A percentile compares a stretch with the other conserved stretches of the same genome.
Conservation (phyloP, 2,329 filamentous ascomycete species). For the Nigrospora oryzae region DNA sequence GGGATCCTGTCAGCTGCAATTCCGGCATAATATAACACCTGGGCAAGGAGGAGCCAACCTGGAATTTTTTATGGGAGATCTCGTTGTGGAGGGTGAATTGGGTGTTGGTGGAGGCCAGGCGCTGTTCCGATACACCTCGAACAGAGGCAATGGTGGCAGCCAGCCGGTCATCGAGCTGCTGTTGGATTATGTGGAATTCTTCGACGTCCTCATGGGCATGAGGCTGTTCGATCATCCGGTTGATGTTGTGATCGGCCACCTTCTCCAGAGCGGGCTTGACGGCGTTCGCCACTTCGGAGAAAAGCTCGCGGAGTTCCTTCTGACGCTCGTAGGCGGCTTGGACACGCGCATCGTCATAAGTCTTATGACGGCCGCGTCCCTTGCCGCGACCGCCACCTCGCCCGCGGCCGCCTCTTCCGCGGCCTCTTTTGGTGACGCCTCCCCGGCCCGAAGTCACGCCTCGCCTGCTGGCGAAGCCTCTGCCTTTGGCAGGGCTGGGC, state of each 20-base stretch:
- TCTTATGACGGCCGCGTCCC: constrained; percentile 41
- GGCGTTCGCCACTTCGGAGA: constrained; percentile 51
- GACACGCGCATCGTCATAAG: constrained; percentile 42
- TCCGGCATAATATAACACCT: constrained; percentile 11
- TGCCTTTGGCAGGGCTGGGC: constrained; percentile 19
- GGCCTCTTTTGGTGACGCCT: constrained; percentile 14
- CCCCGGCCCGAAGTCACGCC: constrained; percentile 2
- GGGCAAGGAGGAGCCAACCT: constrained; percentile 24
- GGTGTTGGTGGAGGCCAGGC: constrained; percentile 1
- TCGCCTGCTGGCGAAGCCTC: constrained; percentile 18
- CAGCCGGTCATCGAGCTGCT: constrained; percentile 40
- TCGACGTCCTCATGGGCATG: constrained; percentile 42
- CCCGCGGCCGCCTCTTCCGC: constrained; percentile 12
- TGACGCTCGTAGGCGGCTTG: constrained; percentile 56
- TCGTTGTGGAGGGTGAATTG: constrained; percentile 24
- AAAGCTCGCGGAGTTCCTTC: constrained; percentile 57
- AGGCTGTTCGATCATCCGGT: constrained; percentile 46
- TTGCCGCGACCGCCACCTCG: constrained; percentile 21
- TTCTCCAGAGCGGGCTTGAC: constrained; percentile 59
- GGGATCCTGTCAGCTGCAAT: background rate
- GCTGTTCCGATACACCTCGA: background rate
- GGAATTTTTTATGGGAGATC: constrained; percentile 28
- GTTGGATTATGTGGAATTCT: constrained; percentile 43
- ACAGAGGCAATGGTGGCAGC: background rate
- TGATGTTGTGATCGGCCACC: constrained; percentile 51